phyloP scores from a whole-genome alignment of 345 rosid genomes.

The Aegle marmelos region DNA sequence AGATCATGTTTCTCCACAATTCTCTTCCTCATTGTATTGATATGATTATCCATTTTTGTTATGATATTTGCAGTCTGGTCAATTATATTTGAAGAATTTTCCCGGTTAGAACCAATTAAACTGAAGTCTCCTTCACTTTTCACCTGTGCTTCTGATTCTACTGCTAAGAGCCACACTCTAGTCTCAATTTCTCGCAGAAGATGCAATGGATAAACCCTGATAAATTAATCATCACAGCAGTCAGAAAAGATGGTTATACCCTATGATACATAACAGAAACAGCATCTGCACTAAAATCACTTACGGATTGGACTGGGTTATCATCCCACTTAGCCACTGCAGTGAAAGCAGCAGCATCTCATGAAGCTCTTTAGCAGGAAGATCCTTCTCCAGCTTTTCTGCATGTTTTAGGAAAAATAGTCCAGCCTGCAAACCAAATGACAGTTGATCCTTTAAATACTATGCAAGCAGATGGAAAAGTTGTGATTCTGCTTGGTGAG shows the following conservation, averaged over 20 bases:
- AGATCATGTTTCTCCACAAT: conserved; percentile 59
- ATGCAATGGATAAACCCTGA: conserved; percentile 89
- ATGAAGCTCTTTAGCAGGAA: conserved; percentile 87
- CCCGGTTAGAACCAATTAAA: conserved; percentile 40
- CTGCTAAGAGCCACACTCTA: conserved; percentile 95
- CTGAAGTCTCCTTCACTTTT: conserved; percentile 61
- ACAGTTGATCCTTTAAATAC: conserved; percentile 10
- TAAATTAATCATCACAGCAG: conserved; percentile 19
- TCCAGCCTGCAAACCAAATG: conserved; percentile 66
- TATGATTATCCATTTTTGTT: conserved; percentile 91
- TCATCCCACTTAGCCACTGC: conserved; percentile 96
- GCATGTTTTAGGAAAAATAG: conserved; percentile 92
- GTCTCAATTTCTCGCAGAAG: conserved; percentile 97
- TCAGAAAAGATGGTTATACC: conserved; percentile 23
- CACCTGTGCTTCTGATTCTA: conserved; percentile 89
- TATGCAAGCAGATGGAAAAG: conserved; percentile 10
- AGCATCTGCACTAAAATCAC: conserved; percentile 32
- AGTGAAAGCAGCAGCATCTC: conserved; percentile 88
- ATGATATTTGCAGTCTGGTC: conserved; percentile 82
- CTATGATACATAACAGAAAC: conserved; percentile 5
- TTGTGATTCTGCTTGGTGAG: background rate
- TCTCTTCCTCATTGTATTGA: conserved; percentile 58
- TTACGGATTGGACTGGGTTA: conserved; percentile 74
- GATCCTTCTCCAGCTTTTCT: conserved; percentile 92
- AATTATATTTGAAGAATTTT: conserved; percentile 60